Evolutionary conservation across 192 early-diverging fungal species (phyloP), one percentile per base, ranked within the genome.

Genomic region (Coemansia sp.): DNA sequence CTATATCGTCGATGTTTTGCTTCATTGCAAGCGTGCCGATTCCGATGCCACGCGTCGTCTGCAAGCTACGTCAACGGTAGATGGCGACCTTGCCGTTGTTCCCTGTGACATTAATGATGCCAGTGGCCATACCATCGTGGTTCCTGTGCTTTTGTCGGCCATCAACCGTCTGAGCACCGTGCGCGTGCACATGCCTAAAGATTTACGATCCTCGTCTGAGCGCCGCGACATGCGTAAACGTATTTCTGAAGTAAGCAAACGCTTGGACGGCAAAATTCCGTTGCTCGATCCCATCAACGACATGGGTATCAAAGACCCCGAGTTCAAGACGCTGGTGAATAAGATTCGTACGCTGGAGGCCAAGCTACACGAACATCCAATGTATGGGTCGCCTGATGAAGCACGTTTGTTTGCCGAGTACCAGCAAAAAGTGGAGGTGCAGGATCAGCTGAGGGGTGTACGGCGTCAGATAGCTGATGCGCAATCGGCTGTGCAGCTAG

Each of bases 281-380:
- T 69, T 88, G 25, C 72, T 99, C 73, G 95, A 99, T 64, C 94
- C 96, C 14, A 75, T 95, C 34, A 84, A 87, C 40, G 92, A 99
- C 63, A 95, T 97, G 91, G 80, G 83, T 28, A 94, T 99, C 64
- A 86, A 73, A 45, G 94, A 96, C 50, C 83, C 86, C 54, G 86
- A 66, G 4, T 94, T 95, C 69, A 84, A 88, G 60, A 89, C 89
- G 61, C 82, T 94, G 5, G 72, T 92, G 16, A 49, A 85, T 68
- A 93, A 93, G 86, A 85, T 92, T 31, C 78, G 82, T 17, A 75
- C 93, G 29, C 73, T 96, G 32, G 91, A 97, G 68, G 50, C 71
- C 14, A 88, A 87, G 45, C 77, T 95, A 22, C 63, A 84, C 29
- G 71, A 75, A 22, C 87, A 90, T 67, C 82, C 86, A 25, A 66